Evolutionary conservation across 23 red algal species (phyloP).

Genomic region (Gracilaria gracilis): DNA sequence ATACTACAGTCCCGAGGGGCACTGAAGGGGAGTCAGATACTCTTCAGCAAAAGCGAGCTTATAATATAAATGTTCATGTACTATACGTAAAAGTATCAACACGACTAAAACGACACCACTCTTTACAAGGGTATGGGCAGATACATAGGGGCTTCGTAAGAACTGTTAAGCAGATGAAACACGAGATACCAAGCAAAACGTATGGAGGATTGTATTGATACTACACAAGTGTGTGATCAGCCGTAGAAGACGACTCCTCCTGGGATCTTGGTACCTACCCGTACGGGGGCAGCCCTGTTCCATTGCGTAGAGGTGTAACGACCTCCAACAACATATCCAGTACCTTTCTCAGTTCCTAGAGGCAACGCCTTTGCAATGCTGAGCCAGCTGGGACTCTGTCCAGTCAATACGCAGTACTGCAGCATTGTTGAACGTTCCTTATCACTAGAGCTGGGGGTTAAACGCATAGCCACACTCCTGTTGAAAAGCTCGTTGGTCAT

Average conservation of each 20-base stretch:
- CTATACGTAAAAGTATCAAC: not conserved
- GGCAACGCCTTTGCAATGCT: conserved; percentile 71
- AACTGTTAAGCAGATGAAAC: not conserved
- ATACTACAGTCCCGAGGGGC: not conserved
- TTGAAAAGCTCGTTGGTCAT: conserved; percentile 75
- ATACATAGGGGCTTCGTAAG: not conserved
- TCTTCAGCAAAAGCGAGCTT: not conserved
- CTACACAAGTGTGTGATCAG: not conserved
- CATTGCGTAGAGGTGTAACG: conserved; percentile 39
- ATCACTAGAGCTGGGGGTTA: conserved; percentile 55
- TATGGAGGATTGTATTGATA: not conserved
- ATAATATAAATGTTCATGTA: not conserved
- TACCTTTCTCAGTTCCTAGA: conserved; percentile 70
- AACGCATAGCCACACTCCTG: conserved; percentile 54
- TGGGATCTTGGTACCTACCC: conserved; percentile 74
- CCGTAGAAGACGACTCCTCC: conserved; percentile 76
- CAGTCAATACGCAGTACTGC: conserved; percentile 43
- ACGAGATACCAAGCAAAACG: conserved; percentile 2
- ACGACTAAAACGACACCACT: not conserved
- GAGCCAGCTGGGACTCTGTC: conserved; percentile 63
- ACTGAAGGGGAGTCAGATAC: not conserved
- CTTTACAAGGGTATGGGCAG: not conserved
- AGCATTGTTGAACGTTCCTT: conserved; percentile 67
- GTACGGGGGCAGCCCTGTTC: conserved; percentile 53
- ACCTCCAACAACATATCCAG: conserved; percentile 47